Evolutionary conservation across 768 basidiomycete genomes (phyloP), one percentile per base, ranked within the genome.

Genomic region (Trametes meyenii): DNA sequence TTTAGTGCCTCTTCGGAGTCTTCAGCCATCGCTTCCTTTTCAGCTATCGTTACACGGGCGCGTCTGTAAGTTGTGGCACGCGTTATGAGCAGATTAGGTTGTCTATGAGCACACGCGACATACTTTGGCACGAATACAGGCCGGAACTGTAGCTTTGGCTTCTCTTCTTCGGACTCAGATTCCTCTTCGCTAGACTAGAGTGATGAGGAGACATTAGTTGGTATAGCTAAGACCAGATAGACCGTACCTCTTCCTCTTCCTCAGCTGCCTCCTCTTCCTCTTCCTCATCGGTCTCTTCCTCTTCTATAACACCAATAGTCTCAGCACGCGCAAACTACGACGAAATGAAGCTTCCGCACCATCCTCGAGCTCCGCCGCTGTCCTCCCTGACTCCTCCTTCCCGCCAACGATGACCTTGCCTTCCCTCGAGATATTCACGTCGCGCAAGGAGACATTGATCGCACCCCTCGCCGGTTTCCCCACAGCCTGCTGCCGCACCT

Each of bases 121-220:
- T 71, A 96, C 96, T 98, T 98, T 56, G 92, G 92, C 17, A 98
- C 85, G 73, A 98, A 99, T 0, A 96, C 90, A 2, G 97, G 97
- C 64, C 96, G 81, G 74, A 96, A 94, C 64, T 88, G 85, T 6
- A 85, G 77, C 72, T 90, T 89, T 4, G 86, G 84, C 45, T 84
- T 79, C 71, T 91, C 92, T 69, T 94, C 92, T 48, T 93, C 92
- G 1, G 61, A 63, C 49, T 70, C 69, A 0, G 87, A 90, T 52
- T 91, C 92, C 67, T 92, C 86, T 77, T 96, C 94, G 74, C 92
- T 94, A 39, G 92, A 92, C 89, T 93, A 60, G 48, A 26, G 57
- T 19, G 57, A 50, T 61, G 69, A 69, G 64, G 43, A 55, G 23
- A 50, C 50, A 62, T 53, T 54, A 57, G 55, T 64, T 42, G 6